phyloP scores from a whole-genome alignment of 345 rosid species.

The Heritiera littoralis region DNA sequence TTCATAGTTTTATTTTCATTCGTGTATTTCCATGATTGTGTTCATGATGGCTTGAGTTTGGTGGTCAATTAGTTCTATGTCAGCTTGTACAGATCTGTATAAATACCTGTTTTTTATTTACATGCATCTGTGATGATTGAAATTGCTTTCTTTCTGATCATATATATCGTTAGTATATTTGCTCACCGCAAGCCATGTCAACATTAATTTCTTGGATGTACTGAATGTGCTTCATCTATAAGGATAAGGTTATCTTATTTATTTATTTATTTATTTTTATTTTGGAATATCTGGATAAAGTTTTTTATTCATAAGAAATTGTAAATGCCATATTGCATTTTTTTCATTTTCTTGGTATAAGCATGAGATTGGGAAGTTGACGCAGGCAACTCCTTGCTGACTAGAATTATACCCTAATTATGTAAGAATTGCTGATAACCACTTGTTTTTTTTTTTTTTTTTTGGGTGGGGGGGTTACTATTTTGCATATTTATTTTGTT shows the following conservation, averaged over 20 bases:
- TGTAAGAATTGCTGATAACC: too few species aligned
- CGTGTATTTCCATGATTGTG: neutral
- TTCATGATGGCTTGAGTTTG: neutral
- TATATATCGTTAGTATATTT: neutral
- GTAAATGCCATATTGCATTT: too few species aligned
- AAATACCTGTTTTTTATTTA: neutral
- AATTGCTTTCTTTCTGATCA: neutral
- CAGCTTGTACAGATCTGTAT: constrained; percentile 19
- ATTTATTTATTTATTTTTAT: too few species aligned
- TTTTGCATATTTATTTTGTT: neutral
- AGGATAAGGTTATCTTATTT: neutral
- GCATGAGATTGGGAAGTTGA: too few species aligned
- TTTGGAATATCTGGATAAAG: neutral
- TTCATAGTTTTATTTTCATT: neutral
- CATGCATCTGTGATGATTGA: neutral
- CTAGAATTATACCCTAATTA: neutral
- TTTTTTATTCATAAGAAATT: neutral
- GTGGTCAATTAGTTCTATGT: neutral
- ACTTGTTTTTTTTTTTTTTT: too few species aligned
- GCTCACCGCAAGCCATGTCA: neutral
- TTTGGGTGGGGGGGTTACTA: too few species aligned
- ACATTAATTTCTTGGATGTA: neutral
- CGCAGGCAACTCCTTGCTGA: neutral
- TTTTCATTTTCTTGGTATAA: too few species aligned
- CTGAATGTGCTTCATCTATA: constrained; percentile 4